These are phyloP conservation scores for Fonsecaea monophora DNA, from an alignment of 2,329 filamentous ascomycete genomes.

Conservation along the genomic window DNA sequence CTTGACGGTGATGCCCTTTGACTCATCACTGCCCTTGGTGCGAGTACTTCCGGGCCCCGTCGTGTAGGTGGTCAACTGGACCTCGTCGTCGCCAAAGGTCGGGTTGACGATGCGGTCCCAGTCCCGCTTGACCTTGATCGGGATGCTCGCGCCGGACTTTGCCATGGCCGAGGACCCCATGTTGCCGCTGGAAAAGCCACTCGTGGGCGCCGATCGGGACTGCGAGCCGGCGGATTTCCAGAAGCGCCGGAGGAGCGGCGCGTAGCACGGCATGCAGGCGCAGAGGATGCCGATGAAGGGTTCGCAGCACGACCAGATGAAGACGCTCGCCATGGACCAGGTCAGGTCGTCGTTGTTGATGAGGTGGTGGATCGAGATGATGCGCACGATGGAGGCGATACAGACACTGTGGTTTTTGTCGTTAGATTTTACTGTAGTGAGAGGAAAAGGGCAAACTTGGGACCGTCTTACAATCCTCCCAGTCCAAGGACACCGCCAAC, in stretches of 20 bases:
- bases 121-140: slow-evolving; percentile 18
- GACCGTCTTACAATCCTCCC: slow-evolving; percentile 13
- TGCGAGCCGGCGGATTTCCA: slow-evolving; percentile 17
- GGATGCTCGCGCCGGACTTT: slow-evolving; percentile 16
- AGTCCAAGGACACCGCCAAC: slow-evolving; percentile 16
- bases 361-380: slow-evolving; percentile 19
- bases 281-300: slow-evolving; percentile 20
- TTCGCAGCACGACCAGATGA: slow-evolving; percentile 21
- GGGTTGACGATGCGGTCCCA: slow-evolving; percentile 21
- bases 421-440: not conserved
- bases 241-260: slow-evolving; percentile 16
- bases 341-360: slow-evolving; percentile 18
- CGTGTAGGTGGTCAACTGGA: slow-evolving; percentile 14
- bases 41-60: slow-evolving; percentile 11
- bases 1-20: slow-evolving; percentile 11
- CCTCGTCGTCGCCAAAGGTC: slow-evolving; percentile 16
- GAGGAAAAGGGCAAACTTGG: slow-evolving; percentile 9
- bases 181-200: slow-evolving; percentile 18
- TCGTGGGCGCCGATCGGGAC: slow-evolving; percentile 18
- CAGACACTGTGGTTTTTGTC: slow-evolving; percentile 13
- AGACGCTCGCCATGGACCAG: slow-evolving; percentile 20
- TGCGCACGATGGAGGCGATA: slow-evolving; percentile 15
- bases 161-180: slow-evolving; percentile 6
- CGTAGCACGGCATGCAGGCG: slow-evolving; percentile 21
- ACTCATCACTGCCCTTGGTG: slow-evolving; percentile 20